Conservation (phyloP, 2,329 filamentous ascomycete species). For the Sphaerulina populicola region DNA sequence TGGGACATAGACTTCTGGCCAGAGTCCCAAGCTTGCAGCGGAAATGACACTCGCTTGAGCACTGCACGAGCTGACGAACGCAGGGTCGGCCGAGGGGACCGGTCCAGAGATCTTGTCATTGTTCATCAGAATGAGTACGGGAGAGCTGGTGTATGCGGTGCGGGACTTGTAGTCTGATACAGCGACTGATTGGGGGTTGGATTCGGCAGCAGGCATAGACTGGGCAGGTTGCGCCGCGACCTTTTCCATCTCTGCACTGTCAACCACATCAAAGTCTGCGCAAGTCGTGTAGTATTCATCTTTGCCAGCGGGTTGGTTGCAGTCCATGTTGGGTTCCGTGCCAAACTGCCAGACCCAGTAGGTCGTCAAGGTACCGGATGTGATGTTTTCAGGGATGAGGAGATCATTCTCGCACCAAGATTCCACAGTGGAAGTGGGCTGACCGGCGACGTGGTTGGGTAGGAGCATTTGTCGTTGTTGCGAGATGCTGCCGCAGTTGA, state of each 20-base stretch:
- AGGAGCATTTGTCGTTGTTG: constrained; percentile 50
- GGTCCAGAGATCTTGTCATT: constrained; percentile 19
- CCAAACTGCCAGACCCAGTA: constrained; percentile 99
- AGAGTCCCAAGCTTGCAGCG: constrained; percentile 12
- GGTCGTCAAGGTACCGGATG: constrained; percentile 62
- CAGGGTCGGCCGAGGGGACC: constrained; percentile 8
- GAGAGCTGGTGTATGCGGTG: constrained; percentile 33
- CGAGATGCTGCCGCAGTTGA: constrained; percentile 55
- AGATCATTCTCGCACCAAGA: constrained; percentile 77
- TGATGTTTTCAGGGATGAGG: constrained; percentile 58
- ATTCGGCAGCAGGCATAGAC: constrained; percentile 20
- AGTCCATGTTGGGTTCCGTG: constrained; percentile 40
- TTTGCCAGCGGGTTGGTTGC: constrained; percentile 41
- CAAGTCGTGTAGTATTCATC: constrained; percentile 54
- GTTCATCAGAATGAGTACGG: constrained; percentile 20
- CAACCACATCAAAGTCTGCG: constrained; percentile 46
- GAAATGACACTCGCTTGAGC: constrained; percentile 17
- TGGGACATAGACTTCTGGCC: constrained; percentile 23
- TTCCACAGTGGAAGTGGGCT: constrained; percentile 39
- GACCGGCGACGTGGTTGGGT: constrained; percentile 48
- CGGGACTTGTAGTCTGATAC: constrained; percentile 36
- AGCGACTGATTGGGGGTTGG: constrained; percentile 37
- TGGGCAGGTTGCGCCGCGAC: background rate
- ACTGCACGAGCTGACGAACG: constrained; percentile 22
- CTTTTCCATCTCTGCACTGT: constrained; percentile 28